Evolutionary conservation across 2,329 filamentous ascomycete species (phyloP).

Genomic region (Calonectria pteridis): DNA sequence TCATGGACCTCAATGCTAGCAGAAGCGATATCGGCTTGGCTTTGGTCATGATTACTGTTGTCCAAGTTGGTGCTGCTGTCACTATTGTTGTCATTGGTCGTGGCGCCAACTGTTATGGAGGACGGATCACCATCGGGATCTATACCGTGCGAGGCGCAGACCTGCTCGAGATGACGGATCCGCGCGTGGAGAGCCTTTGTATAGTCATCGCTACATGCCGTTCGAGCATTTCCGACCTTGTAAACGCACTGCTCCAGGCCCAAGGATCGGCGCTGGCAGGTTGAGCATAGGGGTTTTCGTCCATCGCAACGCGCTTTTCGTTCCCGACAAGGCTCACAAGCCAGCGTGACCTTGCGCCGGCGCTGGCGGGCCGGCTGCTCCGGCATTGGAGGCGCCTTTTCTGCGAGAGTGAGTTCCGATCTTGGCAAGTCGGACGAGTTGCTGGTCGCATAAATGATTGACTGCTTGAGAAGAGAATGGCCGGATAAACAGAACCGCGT

Average conservation of each 20-base stretch:
- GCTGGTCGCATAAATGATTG: too few relatives aligned
- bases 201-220: conserved; percentile 51
- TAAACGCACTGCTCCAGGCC: conserved; percentile 53
- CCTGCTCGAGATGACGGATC: conserved; percentile 43
- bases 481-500: too few relatives aligned
- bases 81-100: too few relatives aligned
- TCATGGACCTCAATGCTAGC: not conserved
- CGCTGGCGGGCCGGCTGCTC: too few relatives aligned
- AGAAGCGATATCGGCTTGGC: not conserved
- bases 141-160: conserved; percentile 24
- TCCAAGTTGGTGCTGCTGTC: too few relatives aligned
- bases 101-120: too few relatives aligned
- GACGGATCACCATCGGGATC: not conserved
- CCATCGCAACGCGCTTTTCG: conserved; percentile 58
- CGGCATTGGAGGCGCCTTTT: too few relatives aligned
- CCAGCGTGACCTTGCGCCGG: conserved; percentile 49
- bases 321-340: conserved; percentile 57
- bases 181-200: conserved; percentile 43
- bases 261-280: conserved; percentile 52
- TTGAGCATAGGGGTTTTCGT: conserved; percentile 58
- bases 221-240: conserved; percentile 51
- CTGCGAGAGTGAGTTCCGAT: too few relatives aligned
- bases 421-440: too few relatives aligned
- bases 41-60: not conserved
- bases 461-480: too few relatives aligned